Conservation (phyloP, 2,329 filamentous ascomycete species). For the Cordyceps cateniannulata region DNA sequence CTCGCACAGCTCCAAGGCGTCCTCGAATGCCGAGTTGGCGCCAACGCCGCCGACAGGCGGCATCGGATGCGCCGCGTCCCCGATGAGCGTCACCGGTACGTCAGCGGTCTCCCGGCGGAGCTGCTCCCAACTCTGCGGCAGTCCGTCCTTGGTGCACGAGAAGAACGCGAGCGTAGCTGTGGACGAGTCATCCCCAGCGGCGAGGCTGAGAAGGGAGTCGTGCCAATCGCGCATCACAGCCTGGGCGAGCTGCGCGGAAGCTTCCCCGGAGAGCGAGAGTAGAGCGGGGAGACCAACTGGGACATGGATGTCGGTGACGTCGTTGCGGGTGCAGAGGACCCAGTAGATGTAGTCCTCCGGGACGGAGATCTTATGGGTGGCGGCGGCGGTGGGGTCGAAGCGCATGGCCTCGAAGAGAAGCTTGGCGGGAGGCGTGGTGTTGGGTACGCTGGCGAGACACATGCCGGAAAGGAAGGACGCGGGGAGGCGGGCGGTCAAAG, state of each 20-base stretch:
- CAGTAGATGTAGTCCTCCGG: constrained; percentile 29
- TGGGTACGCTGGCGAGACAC: constrained; percentile 18
- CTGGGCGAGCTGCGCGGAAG: background rate
- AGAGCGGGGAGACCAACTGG: background rate
- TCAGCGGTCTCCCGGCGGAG: background rate
- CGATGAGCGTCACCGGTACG: constrained; percentile 11
- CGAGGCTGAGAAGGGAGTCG: background rate
- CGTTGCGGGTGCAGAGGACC: constrained; percentile 20
- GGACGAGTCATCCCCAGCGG: background rate
- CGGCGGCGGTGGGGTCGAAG: constrained; percentile 10
- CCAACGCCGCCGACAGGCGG: constrained; percentile 12
- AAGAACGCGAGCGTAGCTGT: background rate
- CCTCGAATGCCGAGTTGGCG: constrained; percentile 12
- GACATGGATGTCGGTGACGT: background rate
- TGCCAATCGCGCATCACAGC: background rate
- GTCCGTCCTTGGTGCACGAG: background rate
- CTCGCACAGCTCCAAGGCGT: constrained; percentile 7
- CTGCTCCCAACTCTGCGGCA: background rate
- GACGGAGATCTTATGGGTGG: constrained; percentile 6
- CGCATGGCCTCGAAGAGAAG: constrained; percentile 13
- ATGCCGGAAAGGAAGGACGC: constrained; percentile 19
- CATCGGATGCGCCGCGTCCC: constrained; percentile 16
- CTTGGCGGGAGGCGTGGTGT: constrained; percentile 6
- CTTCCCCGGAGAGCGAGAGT: background rate
- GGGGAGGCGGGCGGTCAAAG: constrained; percentile 17